Evolutionary conservation across 228 moss, liverwort and hornwort genomes (phyloP).

Genomic region (Sphagnum fallax): DNA sequence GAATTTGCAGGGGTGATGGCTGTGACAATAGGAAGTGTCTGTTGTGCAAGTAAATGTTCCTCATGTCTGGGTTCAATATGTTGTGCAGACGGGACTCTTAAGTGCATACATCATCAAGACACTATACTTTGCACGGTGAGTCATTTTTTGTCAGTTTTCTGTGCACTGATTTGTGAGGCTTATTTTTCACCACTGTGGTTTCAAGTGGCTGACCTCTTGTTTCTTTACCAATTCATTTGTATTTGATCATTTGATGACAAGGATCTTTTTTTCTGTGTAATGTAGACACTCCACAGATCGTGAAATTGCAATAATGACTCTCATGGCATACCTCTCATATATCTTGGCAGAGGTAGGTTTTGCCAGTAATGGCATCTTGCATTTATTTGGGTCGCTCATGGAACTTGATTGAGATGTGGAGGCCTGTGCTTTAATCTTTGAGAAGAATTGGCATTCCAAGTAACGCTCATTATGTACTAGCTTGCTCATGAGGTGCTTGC

Average conservation of each 20-base stretch:
- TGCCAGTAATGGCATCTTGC: neutral
- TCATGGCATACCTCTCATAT: conserved; percentile 85
- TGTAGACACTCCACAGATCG: conserved; percentile 78
- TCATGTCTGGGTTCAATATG: too few relatives aligned
- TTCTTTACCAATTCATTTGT: neutral
- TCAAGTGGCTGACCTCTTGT: neutral
- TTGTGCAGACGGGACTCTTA: conserved; percentile 40
- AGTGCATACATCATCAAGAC: conserved; percentile 84
- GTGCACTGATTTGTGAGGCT: neutral
- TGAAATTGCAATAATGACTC: conserved; percentile 73
- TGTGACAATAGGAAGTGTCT: too few relatives aligned
- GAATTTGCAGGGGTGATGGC: too few relatives aligned
- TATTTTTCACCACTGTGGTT: neutral
- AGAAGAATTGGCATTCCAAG: too few relatives aligned
- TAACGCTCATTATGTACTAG: too few relatives aligned
- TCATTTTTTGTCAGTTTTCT: neutral
- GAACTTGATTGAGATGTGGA: neutral
- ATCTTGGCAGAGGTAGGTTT: conserved; percentile 52
- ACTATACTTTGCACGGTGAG: conserved; percentile 53
- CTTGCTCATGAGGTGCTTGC: neutral
- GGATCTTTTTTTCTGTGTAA: too few relatives aligned
- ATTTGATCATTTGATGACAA: neutral
- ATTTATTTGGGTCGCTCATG: neutral
- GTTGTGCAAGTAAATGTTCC: too few relatives aligned
- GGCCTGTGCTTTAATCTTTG: too few relatives aligned